Percentiles rank a stretch among this genome's conserved stretches.
Evolutionary conservation across 805 yeast species (phyloP).

Genomic region (Hanseniaspora valbyensis): DNA sequence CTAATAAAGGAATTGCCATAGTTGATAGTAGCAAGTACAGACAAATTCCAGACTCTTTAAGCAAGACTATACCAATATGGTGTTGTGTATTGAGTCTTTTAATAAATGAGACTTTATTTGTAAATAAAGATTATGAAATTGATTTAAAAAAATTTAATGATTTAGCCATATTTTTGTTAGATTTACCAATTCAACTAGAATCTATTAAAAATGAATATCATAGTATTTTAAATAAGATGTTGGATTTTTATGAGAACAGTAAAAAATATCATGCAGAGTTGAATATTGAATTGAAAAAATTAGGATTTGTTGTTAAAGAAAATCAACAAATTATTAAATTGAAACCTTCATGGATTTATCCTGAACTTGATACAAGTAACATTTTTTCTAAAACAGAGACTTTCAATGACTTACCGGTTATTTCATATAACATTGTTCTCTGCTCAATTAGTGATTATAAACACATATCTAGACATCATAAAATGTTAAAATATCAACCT

Average conservation of each 20-base stretch:
- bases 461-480: slow-evolving; percentile 12
- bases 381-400: too few species aligned
- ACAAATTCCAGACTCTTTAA: slow-evolving; percentile 71
- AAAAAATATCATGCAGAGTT: not conserved
- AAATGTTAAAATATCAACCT: not conserved
- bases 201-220: not conserved
- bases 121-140: not conserved
- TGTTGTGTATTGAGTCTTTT: slow-evolving; percentile 62
- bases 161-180: not conserved
- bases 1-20: slow-evolving; percentile 40
- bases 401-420: not conserved
- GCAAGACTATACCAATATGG: slow-evolving; percentile 88
- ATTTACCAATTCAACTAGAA: slow-evolving; percentile 4
- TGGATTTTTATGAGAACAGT: not conserved
- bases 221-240: not conserved
- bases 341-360: slow-evolving; percentile 6
- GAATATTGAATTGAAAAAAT: not conserved
- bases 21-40: slow-evolving; percentile 87
- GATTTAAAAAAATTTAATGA: not conserved
- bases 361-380: not conserved
- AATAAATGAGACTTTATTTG: slow-evolving; percentile 21
- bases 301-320: not conserved
- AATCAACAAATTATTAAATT: not conserved
- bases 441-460: slow-evolving; percentile 5
- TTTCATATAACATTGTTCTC: not conserved